These are phyloP conservation scores for Hirschfeldia incana DNA, from an alignment of 345 rosid genomes.

Conservation along the genomic window DNA sequence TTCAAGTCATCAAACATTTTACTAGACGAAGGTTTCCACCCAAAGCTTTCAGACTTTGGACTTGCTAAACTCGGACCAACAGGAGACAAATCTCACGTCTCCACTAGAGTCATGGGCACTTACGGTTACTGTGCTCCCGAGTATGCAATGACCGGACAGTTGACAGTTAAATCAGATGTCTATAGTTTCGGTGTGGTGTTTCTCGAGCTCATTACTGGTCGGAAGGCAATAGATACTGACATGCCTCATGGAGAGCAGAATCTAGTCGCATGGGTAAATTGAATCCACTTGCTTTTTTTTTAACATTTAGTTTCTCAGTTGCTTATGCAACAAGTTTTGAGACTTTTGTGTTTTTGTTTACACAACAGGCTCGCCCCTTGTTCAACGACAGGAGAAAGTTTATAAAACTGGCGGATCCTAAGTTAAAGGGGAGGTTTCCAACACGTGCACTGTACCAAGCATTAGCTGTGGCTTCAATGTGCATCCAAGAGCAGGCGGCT, in stretches of 20 bases:
- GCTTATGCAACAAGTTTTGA: background rate
- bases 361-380: constrained; percentile 77
- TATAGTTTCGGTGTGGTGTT: constrained; percentile 96
- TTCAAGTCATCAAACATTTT: constrained; percentile 96
- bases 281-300: background rate
- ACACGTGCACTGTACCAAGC: constrained; percentile 93
- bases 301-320: background rate
- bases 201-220: constrained; percentile 92
- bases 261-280: constrained; percentile 75
- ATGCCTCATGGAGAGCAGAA: constrained; percentile 96
- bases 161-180: constrained; percentile 93
- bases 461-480: constrained; percentile 95
- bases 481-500: constrained; percentile 97
- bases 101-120: constrained; percentile 99
- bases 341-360: constrained; percentile 7
- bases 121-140: constrained; percentile 99
- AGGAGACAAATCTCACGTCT: constrained; percentile 97
- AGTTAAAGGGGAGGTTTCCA: constrained; percentile 75
- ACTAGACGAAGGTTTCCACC: constrained; percentile 84
- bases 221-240: constrained; percentile 83
- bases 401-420: constrained; percentile 79
- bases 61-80: constrained; percentile 97
- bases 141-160: constrained; percentile 99
- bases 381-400: constrained; percentile 84
- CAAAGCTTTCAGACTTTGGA: constrained; percentile 97